Conservation (phyloP, 2,329 filamentous ascomycete genomes). For the Hypoxylon sp. region DNA sequence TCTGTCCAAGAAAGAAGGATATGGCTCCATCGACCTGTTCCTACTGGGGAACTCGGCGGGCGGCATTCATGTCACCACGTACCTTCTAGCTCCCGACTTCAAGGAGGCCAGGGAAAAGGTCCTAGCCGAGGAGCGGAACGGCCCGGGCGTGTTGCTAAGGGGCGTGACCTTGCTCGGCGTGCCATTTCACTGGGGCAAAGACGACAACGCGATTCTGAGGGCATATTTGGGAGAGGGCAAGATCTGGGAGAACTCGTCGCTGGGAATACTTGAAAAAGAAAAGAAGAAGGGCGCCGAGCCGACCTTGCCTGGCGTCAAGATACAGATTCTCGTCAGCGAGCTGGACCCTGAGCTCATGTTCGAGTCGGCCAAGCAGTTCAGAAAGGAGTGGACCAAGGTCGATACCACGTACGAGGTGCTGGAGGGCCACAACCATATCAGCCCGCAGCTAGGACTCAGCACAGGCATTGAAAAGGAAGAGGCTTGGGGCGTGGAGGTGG, state of each 20-base stretch:
- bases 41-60: conserved; percentile 58
- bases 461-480: conserved; percentile 51
- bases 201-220: conserved; percentile 40
- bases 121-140: conserved; percentile 17
- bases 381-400: conserved; percentile 38
- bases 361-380: conserved; percentile 44
- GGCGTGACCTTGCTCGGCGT: conserved; percentile 45
- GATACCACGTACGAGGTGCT: conserved; percentile 43
- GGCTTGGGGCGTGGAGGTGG: conserved; percentile 49
- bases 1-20: conserved; percentile 42
- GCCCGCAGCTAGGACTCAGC: conserved; percentile 45
- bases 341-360: conserved; percentile 46
- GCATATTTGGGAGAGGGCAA: conserved; percentile 46
- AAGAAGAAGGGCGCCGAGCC: conserved; percentile 35
- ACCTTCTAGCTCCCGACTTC: conserved; percentile 49
- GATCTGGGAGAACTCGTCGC: conserved; percentile 42
- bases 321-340: conserved; percentile 47
- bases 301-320: conserved; percentile 39
- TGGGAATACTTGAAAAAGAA: conserved; percentile 42
- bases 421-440: conserved; percentile 51
- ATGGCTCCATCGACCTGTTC: conserved; percentile 52
- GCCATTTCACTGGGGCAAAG: conserved; percentile 46
- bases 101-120: conserved; percentile 38
- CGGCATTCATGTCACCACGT: conserved; percentile 55
- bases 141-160: conserved; percentile 39